Evolutionary conservation across 495 filamentous ascomycete genomes (phyloP).

Genomic region (Aspergillus avenaceus): DNA sequence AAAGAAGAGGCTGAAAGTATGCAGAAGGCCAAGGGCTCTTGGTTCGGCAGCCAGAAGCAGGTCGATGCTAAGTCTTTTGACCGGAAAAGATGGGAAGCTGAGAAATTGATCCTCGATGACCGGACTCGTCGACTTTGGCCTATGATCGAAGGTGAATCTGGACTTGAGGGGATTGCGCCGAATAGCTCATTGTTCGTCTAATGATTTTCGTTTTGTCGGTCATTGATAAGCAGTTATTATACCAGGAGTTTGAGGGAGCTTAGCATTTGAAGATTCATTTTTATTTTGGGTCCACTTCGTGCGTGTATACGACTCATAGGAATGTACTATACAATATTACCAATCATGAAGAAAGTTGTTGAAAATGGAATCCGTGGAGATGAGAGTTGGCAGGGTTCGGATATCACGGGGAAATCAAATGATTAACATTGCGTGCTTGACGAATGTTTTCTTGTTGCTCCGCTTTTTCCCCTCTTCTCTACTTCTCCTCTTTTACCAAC

Average conservation of each 20-base stretch:
- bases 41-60: slow-evolving; percentile 44
- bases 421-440: not conserved
- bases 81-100: slow-evolving; percentile 37
- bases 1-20: slow-evolving; percentile 33
- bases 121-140: slow-evolving; percentile 28
- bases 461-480: not conserved
- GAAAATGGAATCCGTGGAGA: too few relatives aligned
- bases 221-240: not conserved
- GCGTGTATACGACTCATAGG: too few relatives aligned
- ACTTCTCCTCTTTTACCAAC: not conserved
- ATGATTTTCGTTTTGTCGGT: slow-evolving; percentile 9
- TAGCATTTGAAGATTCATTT: not conserved
- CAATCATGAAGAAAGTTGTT: too few relatives aligned
- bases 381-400: too few relatives aligned
- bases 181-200: slow-evolving; percentile 35
- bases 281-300: not conserved
- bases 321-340: too few relatives aligned
- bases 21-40: slow-evolving; percentile 35
- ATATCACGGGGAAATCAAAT: too few relatives aligned
- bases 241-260: not conserved
- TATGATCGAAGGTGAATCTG: slow-evolving; percentile 29
- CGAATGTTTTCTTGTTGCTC: not conserved
- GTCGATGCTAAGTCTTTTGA: slow-evolving; percentile 24
- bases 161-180: slow-evolving; percentile 26
- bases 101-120: slow-evolving; percentile 38